phyloP scores from a whole-genome alignment of 257 asterid species.

The Oldenlandia corymbosa region DNA sequence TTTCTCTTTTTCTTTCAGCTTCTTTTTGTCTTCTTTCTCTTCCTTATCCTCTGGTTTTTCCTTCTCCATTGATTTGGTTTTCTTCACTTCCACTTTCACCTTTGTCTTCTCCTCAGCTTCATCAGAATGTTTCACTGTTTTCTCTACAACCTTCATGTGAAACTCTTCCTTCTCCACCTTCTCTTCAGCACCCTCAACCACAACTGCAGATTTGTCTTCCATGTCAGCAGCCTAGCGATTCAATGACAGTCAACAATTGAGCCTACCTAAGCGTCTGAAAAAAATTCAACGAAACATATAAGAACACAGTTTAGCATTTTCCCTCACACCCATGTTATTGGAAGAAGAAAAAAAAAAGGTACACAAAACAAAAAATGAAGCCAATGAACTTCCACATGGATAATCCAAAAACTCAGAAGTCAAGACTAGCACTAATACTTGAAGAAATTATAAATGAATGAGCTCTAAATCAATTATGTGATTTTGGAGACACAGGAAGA shows the following conservation, averaged over 20 bases:
- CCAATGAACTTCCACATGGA: background rate
- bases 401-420: background rate
- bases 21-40: conserved; percentile 9
- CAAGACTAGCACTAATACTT: background rate
- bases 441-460: too few relatives aligned
- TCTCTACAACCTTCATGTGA: conserved; percentile 44
- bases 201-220: conserved; percentile 30
- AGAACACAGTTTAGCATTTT: background rate
- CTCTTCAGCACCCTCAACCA: conserved; percentile 22
- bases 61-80: conserved; percentile 31
- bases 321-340: background rate
- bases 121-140: conserved; percentile 26
- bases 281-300: background rate
- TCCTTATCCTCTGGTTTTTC: conserved; percentile 25
- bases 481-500: too few relatives aligned
- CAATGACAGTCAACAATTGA: background rate
- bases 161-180: conserved; percentile 42
- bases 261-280: background rate
- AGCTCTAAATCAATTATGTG: background rate
- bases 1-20: background rate
- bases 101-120: conserved; percentile 37
- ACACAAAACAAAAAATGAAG: background rate
- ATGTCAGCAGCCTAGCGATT: conserved; percentile 10
- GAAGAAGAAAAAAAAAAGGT: background rate
- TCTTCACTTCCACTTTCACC: conserved; percentile 36